Evolutionary conservation across 163 green algal species (phyloP).

Genomic region (Scenedesmus sp.): DNA sequence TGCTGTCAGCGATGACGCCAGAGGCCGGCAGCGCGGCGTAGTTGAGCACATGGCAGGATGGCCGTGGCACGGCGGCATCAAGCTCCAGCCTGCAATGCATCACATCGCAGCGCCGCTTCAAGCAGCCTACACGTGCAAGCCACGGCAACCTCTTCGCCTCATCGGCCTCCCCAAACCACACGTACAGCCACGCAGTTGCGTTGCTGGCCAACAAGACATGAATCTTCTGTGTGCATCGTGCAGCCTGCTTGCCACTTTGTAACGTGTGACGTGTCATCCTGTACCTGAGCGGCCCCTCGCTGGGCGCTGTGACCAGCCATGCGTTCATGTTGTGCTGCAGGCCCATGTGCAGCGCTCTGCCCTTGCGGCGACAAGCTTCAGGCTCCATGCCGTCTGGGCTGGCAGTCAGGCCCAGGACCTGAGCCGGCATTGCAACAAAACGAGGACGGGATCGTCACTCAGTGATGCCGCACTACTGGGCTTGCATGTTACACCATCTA

Average conservation of each 20-base stretch:
- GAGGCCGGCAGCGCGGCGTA: background rate
- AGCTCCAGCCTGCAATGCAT: slow-evolving; percentile 25
- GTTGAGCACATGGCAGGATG: background rate
- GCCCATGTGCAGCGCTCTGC: background rate
- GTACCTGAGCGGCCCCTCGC: slow-evolving; percentile 44
- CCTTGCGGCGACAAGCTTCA: background rate
- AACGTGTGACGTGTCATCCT: background rate
- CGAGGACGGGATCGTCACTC: too few relatives aligned
- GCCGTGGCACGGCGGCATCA: background rate
- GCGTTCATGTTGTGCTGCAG: slow-evolving; percentile 50
- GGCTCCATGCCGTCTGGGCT: slow-evolving; percentile 39
- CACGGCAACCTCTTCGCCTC: too few relatives aligned
- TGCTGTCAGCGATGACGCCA: slow-evolving; percentile 40
- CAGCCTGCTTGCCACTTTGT: background rate
- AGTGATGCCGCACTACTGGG: too few relatives aligned
- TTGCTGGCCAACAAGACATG: too few relatives aligned
- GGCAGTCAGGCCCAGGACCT: slow-evolving; percentile 39
- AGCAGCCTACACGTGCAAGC: too few relatives aligned
- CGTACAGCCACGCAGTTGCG: too few relatives aligned
- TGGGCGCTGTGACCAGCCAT: slow-evolving; percentile 42
- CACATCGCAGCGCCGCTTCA: too few relatives aligned
- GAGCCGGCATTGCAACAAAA: too few relatives aligned
- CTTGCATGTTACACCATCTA: too few relatives aligned
- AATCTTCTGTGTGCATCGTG: too few relatives aligned
- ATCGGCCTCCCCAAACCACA: too few relatives aligned